Percentiles rank a stretch among this genome's conserved stretches.
These are phyloP conservation scores for Paramecium biaurelia DNA, from an alignment of 73 alveolate genomes.

Conservation along the genomic window DNA sequence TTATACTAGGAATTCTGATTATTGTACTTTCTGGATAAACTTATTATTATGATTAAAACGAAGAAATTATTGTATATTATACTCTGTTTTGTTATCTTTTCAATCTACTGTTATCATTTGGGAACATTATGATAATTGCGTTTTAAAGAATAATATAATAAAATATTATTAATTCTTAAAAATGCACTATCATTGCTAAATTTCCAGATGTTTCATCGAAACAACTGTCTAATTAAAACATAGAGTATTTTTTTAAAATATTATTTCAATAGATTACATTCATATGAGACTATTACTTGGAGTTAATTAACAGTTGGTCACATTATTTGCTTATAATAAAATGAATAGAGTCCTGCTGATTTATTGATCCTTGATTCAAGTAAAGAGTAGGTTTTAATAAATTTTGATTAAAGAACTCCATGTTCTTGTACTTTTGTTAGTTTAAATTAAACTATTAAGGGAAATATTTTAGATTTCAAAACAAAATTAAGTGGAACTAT, in stretches of 20 bases:
- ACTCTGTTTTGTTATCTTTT: background rate
- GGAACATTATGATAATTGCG: background rate
- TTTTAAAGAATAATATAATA: background rate
- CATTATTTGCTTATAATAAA: background rate
- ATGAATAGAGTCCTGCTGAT: conserved; percentile 38
- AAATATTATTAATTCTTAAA: background rate
- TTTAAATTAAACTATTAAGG: background rate
- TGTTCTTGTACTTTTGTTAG: background rate
- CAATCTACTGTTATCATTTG: background rate
- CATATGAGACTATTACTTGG: background rate
- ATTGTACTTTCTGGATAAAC: background rate
- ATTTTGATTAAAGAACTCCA: background rate
- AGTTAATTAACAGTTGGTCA: background rate
- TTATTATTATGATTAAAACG: background rate
- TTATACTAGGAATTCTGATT: background rate
- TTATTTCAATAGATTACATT: background rate
- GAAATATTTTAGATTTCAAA: background rate
- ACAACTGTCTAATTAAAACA: background rate
- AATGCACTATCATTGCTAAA: background rate
- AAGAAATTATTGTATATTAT: background rate
- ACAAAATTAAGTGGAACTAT: conserved; percentile 6
- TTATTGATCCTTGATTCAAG: conserved; percentile 14
- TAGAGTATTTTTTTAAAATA: background rate
- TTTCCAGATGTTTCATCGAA: background rate
- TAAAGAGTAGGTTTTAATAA: background rate